Base-by-base conservation (phyloP, 169 alveolate species). In the Plasmodium reichenowi region DNA sequence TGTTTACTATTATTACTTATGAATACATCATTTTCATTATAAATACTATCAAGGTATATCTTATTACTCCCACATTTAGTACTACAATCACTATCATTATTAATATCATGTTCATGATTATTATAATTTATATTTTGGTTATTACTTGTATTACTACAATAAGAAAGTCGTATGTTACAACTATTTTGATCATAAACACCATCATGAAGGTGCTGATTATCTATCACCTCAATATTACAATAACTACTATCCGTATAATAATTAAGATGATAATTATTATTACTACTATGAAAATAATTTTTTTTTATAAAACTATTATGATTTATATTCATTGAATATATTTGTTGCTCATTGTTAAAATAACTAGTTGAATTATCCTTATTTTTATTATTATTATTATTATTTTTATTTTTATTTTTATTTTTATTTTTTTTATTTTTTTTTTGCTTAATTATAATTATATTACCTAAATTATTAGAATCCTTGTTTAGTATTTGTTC, bases 21-120 rank as follows among this genome's bases (percentile, higher is more conserved):
- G 13, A 38, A 38, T 0, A 58, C 10, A 17, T 13, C 26, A 20
- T 20, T 70, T 13, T 4, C 22, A 45, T 29, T 48, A 17, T 43
- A 43, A 9, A 58, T 45, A 45, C n/a, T 24, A 43, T 29, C 22
- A 20, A 20, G 10, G 13, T 29, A n/a, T 12, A 26, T n/a, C 74
- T 10, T 74, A n/a, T 47, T 60, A 20, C 62, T 62, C 13, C 74
- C 22, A 56, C 26, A 52, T 66, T 26, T 13, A 1, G 58, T 72
- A 8, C 54, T 38, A 4, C 48, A 24, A 22, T 13, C 1, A 1
- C 45, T 71, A n/a, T 29, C 7, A 3, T 58, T n/a, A 3, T 22
- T 4, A 4, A 24, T 71, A 43, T 2, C 4, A 22, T 13, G 7
- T 22, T 26, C 3, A 17, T 60, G 2, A 60, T 22, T n/a, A 60